phyloP scores from a whole-genome alignment of 129 eudicot species.

The Pseudognaphalium luteoalbum region DNA sequence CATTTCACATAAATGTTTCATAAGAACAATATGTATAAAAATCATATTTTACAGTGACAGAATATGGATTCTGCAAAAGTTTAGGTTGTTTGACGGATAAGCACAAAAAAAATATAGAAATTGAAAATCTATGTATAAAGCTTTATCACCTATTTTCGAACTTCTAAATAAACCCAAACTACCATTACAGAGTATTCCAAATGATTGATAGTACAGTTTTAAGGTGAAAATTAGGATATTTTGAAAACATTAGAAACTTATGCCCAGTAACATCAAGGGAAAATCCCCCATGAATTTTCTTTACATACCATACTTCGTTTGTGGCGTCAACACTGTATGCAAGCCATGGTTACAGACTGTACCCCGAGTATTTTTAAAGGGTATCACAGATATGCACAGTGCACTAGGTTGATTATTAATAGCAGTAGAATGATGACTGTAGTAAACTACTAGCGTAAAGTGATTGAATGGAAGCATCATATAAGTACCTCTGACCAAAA shows the following conservation, averaged over 20 bases:
- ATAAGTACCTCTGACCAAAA: constrained; percentile 81
- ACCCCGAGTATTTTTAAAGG: background rate
- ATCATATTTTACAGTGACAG: background rate
- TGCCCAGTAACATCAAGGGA: background rate
- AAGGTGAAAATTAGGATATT: background rate
- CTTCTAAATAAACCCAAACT: background rate
- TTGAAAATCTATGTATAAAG: background rate
- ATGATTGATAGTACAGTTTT: background rate
- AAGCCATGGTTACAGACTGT: background rate
- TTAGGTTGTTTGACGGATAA: background rate
- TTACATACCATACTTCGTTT: constrained; percentile 2
- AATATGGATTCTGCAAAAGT: background rate
- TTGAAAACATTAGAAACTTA: constrained; percentile 2
- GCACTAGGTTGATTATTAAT: background rate
- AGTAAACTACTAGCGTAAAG: constrained; percentile 4
- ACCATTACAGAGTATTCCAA: background rate
- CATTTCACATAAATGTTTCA: background rate
- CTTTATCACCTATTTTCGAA: background rate
- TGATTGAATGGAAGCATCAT: constrained; percentile 9
- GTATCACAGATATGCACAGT: background rate
- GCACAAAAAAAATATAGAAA: background rate
- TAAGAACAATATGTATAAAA: background rate
- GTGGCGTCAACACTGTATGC: background rate
- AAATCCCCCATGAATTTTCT: background rate
- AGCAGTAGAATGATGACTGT: background rate